Evolutionary conservation across 2,329 filamentous ascomycete species (phyloP), one percentile per base, ranked within the genome.

Genomic region (Bipolaris bicolor): DNA sequence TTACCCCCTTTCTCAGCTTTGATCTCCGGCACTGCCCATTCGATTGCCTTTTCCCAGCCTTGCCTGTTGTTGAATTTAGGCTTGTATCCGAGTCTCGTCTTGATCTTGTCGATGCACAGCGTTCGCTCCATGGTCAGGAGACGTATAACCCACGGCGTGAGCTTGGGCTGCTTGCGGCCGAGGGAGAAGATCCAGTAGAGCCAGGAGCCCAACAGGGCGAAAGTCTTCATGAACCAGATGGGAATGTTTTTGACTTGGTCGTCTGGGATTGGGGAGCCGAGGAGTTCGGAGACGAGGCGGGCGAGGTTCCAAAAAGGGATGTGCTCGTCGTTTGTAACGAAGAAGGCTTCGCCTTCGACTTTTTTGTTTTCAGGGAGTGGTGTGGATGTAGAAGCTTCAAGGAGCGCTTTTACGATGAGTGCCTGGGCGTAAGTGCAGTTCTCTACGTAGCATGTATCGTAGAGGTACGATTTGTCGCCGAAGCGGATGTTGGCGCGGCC

Each of bases 261-360:
- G 3, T 31, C 24, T 31, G 26, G 24, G 2, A 45, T 26, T 2
- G 41, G 41, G 24, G 15, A 29, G n/a, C 41, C 41, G 5, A 45
- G 26, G 9, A 45, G 15, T 7, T 45, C 41, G 41, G 41, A 24
- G 7, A 45, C 41, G 1, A 45, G 41, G 15, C 41, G 24, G 9
- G 24, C 10, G 9, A 45, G 22, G 41, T 31, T 45, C 41, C 41
- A 45, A 6, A 45, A 45, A 26, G 41, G 41, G n/a, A 45, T 45
- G 9, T 45, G 41, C 41, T 45, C 41, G 41, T 45, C 41, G n/a
- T 45, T 45, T 31, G 41, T 45, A 7, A 45, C 9, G 26, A 45
- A 45, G 26, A 45, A 45, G 26, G 41, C 41, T 31, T 45, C 41
- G 15, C 41, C 41, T n/a, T 45, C 41, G 13, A 45, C 13, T n/a